Percentiles rank a stretch among this genome's conserved stretches.
Conservation (phyloP, 768 basidiomycete species). For the Mycena pura region DNA sequence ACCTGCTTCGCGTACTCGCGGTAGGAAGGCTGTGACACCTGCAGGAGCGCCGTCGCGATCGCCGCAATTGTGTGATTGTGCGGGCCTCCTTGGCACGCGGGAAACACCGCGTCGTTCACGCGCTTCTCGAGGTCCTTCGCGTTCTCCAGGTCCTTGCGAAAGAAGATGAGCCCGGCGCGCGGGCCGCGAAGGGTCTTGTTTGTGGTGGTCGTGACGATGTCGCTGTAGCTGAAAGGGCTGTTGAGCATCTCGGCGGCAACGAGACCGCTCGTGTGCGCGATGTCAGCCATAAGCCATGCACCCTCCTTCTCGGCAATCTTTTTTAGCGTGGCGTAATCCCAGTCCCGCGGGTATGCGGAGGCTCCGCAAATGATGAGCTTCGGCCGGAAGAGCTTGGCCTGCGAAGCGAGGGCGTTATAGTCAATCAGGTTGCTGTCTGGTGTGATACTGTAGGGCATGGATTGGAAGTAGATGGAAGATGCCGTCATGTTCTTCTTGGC, state of each 20-base stretch:
- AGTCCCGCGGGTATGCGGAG: constrained; percentile 97
- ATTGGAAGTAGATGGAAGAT: constrained; percentile 99
- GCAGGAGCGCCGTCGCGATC: constrained; percentile 90
- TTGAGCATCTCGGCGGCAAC: constrained; percentile 91
- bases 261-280: constrained; percentile 96
- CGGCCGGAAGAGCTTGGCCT: constrained; percentile 96
- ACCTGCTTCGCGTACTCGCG: constrained; percentile 95
- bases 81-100: constrained; percentile 98
- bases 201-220: constrained; percentile 98
- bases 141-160: constrained; percentile 88
- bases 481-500: constrained; percentile 99
- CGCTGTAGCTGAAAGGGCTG: constrained; percentile 94
- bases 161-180: constrained; percentile 97
- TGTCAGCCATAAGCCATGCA: constrained; percentile 94
- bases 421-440: constrained; percentile 88
- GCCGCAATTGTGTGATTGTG: constrained; percentile 99
- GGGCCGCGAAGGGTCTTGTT: constrained; percentile 99
- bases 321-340: constrained; percentile 90
- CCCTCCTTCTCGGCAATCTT: constrained; percentile 86
- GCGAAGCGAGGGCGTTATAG: constrained; percentile 78
- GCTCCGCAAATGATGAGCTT: constrained; percentile 96
- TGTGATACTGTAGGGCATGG: constrained; percentile 89
- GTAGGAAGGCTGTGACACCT: constrained; percentile 89
- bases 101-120: constrained; percentile 98
- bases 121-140: constrained; percentile 92